A percentile compares a stretch with the other conserved stretches of the same genome.
Conservation (phyloP, 306 rosid genomes). For the Castanea crenata region DNA sequence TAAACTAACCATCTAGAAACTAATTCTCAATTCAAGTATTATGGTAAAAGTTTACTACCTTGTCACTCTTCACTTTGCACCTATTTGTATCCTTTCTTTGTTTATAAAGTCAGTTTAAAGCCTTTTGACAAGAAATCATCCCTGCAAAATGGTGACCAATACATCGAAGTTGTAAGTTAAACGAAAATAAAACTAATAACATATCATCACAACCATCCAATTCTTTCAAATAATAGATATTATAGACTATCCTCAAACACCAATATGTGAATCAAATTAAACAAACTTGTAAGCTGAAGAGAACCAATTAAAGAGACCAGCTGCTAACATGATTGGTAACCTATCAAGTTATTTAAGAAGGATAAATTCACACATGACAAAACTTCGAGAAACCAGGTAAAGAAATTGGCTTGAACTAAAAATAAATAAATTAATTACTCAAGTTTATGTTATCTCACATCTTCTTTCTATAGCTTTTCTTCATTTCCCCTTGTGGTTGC, state of each 20-base stretch:
- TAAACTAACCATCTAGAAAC: background rate
- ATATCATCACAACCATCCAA: background rate
- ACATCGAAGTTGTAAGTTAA: background rate
- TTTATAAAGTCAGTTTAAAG: conserved; percentile 39
- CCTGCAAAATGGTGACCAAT: conserved; percentile 1
- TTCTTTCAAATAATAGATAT: background rate
- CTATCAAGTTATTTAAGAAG: background rate
- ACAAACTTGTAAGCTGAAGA: background rate
- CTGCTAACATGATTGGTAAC: background rate
- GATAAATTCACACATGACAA: background rate
- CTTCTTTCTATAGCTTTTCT: background rate
- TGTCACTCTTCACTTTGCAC: background rate
- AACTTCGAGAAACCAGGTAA: background rate
- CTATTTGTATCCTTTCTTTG: background rate
- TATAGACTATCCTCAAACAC: background rate
- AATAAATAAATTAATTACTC: background rate
- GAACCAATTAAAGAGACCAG: background rate
- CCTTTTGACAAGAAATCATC: conserved; percentile 49
- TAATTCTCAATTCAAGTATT: background rate
- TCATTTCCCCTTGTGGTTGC: background rate
- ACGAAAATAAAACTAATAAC: background rate
- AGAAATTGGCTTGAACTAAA: background rate
- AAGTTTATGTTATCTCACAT: background rate
- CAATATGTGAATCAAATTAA: background rate
- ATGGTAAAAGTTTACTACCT: background rate